Percentiles rank a stretch among this genome's conserved stretches.
Conservation (phyloP, 2,329 filamentous ascomycete genomes). For the Fusarium subtropicale region DNA sequence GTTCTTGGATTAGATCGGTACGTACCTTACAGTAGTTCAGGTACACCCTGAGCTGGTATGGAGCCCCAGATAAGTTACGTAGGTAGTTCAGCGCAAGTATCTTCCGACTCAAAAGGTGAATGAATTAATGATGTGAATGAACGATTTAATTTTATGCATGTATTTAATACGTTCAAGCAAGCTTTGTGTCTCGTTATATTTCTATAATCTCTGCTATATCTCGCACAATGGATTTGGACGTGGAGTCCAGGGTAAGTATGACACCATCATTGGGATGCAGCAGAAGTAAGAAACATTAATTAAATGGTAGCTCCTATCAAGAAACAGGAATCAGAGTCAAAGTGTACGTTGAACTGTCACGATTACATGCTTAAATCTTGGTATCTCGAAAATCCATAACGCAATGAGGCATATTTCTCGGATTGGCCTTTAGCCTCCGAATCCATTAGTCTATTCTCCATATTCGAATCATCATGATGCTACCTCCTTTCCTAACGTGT, state of each 20-base stretch:
- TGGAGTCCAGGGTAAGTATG: not conserved
- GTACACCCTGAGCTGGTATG: constrained; percentile 4
- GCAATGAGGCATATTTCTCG: not conserved
- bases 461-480: constrained; percentile 46
- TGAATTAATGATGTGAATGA: not conserved
- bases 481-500: constrained; percentile 70
- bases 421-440: not conserved
- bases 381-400: not conserved
- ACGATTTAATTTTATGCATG: not conserved
- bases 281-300: too few species aligned
- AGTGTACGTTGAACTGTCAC: not conserved
- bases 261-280: too few species aligned
- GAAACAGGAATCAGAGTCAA: not conserved
- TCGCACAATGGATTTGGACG: not conserved
- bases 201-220: not conserved
- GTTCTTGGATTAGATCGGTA: constrained; percentile 35
- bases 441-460: constrained; percentile 42
- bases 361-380: not conserved
- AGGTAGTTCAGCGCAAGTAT: not conserved
- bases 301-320: not conserved
- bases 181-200: not conserved
- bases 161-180: not conserved
- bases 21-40: constrained; percentile 37
- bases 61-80: not conserved
- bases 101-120: not conserved